A percentile compares a stretch with the other conserved stretches of the same genome.
Evolutionary conservation across 2,329 filamentous ascomycete species (phyloP).

Genomic region (Phialemoniopsis sp.): DNA sequence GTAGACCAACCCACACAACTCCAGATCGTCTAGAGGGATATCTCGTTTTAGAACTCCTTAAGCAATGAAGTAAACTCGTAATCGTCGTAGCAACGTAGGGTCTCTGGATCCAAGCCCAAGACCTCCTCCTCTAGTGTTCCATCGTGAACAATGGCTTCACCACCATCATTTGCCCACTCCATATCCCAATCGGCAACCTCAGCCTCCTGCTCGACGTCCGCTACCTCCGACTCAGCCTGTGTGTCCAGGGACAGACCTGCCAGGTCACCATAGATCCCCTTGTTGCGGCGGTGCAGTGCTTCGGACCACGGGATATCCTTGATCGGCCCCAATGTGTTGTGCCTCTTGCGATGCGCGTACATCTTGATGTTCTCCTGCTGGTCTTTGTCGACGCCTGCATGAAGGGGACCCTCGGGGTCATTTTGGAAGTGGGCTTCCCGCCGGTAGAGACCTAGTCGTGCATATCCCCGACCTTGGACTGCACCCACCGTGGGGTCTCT

Average conservation of each 20-base stretch:
- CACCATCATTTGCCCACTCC: too few species aligned
- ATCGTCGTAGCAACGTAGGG: too few species aligned
- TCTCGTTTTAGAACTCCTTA: too few species aligned
- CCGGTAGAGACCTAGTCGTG: constrained; percentile 38
- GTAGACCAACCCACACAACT: too few species aligned
- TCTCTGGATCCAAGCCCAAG: too few species aligned
- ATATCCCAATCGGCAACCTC: too few species aligned
- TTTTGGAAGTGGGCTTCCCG: constrained; percentile 41
- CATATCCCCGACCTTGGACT: constrained; percentile 51
- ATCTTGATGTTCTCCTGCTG: constrained; percentile 37
- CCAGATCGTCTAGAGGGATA: too few species aligned
- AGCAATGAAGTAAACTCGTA: too few species aligned
- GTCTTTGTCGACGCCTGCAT: constrained; percentile 33
- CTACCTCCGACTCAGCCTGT: constrained; percentile 10
- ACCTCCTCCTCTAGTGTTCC: too few species aligned
- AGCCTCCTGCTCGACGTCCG: constrained; percentile 13
- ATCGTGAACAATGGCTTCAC: too few species aligned
- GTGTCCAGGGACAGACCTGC: constrained; percentile 9
- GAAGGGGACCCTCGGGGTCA: constrained; percentile 37
- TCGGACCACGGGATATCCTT: not conserved
- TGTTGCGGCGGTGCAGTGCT: constrained; percentile 4
- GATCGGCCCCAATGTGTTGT: too few species aligned
- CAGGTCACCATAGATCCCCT: constrained; percentile 6
- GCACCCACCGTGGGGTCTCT: constrained; percentile 46
- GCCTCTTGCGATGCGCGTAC: constrained; percentile 1